Evolutionary conservation across 306 rosid genomes (phyloP), one percentile per base, ranked within the genome.

Genomic region (Casuarina cunninghamiana): DNA sequence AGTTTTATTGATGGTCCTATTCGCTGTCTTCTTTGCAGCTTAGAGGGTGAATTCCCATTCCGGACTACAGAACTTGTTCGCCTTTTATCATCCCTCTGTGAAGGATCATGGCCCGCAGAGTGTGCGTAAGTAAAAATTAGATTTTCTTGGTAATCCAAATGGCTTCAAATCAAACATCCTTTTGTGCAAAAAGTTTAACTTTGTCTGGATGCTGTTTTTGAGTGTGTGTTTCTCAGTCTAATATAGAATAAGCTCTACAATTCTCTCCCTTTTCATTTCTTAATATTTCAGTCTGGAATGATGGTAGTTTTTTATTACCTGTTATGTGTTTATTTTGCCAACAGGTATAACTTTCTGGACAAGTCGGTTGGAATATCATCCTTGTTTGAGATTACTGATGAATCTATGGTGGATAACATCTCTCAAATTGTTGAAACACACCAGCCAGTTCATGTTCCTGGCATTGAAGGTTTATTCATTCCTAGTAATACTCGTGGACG

Each of bases 91-190:
- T 92, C 98, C 83, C 97, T 94, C n/a, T 87, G 90, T 83, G 97
- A 90, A 84, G 98, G 97, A 78, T 66, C 87, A 44, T 94, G 97
- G 98, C 90, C 98, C 37, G 92, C 98, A 79, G 97, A 92, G 79
- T 94, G 98, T 66, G 97, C 87, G 98, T 92, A 81, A 92, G 97
- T 88, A 75, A 72, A 58, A 72, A 60, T 79, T 62, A 15, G 68
- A 76, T 72, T 75, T 77, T 73, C 10, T 71, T 57, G 72, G 63
- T 72, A 48, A 75, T 79, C 77, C 84, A 78, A 60, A 62, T 72
- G 79, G 72, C 71, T 66, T 62, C 69, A n/a, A 66, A 43, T 17
- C 7, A 10, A 41, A 42, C 5, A 41, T 42, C 48, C 16, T 5
- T 37, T 38, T 12, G 12, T 12, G 10, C 35, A 2, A 11, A 35